phyloP scores from a whole-genome alignment of 2,329 filamentous ascomycete species.

The Septoria linicola region DNA sequence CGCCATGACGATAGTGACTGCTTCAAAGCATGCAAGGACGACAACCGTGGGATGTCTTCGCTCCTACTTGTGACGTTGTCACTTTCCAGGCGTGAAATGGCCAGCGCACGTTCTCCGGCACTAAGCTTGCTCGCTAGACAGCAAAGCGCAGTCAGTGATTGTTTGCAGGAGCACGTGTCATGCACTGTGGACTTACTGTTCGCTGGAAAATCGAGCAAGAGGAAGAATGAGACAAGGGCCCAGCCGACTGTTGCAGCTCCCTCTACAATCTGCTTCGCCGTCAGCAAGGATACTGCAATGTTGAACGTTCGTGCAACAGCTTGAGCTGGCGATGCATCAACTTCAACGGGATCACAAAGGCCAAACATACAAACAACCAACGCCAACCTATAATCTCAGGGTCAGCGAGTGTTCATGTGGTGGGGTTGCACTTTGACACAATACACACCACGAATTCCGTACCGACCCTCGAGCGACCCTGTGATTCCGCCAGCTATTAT shows the following conservation, averaged over 20 bases:
- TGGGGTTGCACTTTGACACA: too few species aligned
- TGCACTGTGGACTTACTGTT: constrained; percentile 47
- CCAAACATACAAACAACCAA: constrained; percentile 40
- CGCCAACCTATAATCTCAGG: too few species aligned
- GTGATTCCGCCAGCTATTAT: constrained; percentile 43
- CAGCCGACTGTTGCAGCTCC: constrained; percentile 48
- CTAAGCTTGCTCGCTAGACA: too few species aligned
- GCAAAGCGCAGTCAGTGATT: too few species aligned
- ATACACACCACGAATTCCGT: constrained; percentile 43
- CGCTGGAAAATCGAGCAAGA: constrained; percentile 53
- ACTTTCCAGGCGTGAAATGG: constrained; percentile 47
- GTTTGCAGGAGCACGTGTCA: too few species aligned
- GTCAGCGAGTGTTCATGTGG: too few species aligned
- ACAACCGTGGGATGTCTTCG: constrained; percentile 36
- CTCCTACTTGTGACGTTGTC: constrained; percentile 43
- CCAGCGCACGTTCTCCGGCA: constrained; percentile 44
- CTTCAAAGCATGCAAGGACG: constrained; percentile 42
- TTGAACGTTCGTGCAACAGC: background rate
- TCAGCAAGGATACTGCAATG: constrained; percentile 24
- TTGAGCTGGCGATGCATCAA: too few species aligned
- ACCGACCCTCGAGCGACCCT: constrained; percentile 40
- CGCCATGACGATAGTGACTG: constrained; percentile 47
- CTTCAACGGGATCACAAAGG: too few species aligned
- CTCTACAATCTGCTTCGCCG: constrained; percentile 35
- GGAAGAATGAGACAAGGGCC: constrained; percentile 46